Evolutionary conservation across 169 alveolate species (phyloP).

Genomic region (Plasmodium inui): DNA sequence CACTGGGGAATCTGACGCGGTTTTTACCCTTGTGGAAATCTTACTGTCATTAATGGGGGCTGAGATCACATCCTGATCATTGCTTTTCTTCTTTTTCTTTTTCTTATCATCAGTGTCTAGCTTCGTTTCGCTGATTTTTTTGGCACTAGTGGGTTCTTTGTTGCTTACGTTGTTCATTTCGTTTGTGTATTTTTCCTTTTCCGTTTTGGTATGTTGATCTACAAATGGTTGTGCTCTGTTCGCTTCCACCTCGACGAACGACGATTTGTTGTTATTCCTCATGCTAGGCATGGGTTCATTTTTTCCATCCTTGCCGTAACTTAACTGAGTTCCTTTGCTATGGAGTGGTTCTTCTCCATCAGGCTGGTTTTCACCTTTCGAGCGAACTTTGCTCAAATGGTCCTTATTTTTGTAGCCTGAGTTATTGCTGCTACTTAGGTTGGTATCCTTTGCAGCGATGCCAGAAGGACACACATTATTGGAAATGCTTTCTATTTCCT

Average conservation of each 20-base stretch:
- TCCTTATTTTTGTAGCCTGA: neutral
- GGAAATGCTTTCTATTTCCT: neutral
- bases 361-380: neutral
- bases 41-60: neutral
- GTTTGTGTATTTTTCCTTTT: constrained; percentile 10
- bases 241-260: neutral
- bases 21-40: neutral
- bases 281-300: neutral
- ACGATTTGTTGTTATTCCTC: neutral
- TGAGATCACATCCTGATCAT: constrained; percentile 9
- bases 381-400: neutral
- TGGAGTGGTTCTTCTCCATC: neutral
- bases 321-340: neutral
- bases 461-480: neutral
- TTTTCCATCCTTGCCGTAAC: neutral
- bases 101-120: neutral
- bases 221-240: neutral
- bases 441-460: neutral
- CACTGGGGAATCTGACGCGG: neutral
- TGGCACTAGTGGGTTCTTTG: constrained; percentile 4
- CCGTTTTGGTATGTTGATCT: neutral
- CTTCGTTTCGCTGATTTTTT: constrained; percentile 8
- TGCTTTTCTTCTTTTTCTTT: constrained; percentile 42
- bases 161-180: neutral
- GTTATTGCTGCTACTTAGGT: constrained; percentile 1